Percentiles rank a stretch among this genome's conserved stretches.
Evolutionary conservation across 306 rosid genomes (phyloP).

Genomic region (Citrullus colocynthis): DNA sequence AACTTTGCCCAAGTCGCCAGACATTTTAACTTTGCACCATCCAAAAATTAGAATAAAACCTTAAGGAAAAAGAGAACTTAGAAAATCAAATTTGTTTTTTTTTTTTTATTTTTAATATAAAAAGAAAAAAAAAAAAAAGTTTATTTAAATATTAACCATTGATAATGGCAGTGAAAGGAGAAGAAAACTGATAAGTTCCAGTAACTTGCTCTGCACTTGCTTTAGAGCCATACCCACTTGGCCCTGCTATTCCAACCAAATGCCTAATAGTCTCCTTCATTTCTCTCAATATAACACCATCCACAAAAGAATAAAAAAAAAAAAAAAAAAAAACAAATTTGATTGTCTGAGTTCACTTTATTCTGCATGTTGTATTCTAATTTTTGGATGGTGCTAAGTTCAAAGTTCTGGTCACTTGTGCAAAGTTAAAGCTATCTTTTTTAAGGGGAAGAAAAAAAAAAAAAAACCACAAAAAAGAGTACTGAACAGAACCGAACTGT

Average conservation of each 20-base stretch:
- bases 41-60: too few relatives aligned
- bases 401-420: not conserved
- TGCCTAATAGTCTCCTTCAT: constrained; percentile 80
- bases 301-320: not conserved
- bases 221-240: constrained; percentile 91
- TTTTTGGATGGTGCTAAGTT: not conserved
- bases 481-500: not conserved
- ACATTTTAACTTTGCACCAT: too few relatives aligned
- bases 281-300: not conserved
- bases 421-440: not conserved
- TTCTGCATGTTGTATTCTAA: not conserved
- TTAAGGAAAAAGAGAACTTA: too few relatives aligned
- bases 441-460: not conserved
- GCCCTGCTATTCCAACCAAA: constrained; percentile 91
- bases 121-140: too few relatives aligned
- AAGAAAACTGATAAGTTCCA: constrained; percentile 19
- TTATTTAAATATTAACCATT: constrained; percentile 40
- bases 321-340: not conserved
- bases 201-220: constrained; percentile 88
- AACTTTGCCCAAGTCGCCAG: too few relatives aligned
- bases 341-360: not conserved
- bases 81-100: too few relatives aligned
- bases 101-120: too few relatives aligned
- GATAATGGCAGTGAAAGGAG: constrained; percentile 62
- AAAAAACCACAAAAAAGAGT: not conserved